Evolutionary conservation across 345 rosid genomes (phyloP).

Genomic region (Lepidium africanum): DNA sequence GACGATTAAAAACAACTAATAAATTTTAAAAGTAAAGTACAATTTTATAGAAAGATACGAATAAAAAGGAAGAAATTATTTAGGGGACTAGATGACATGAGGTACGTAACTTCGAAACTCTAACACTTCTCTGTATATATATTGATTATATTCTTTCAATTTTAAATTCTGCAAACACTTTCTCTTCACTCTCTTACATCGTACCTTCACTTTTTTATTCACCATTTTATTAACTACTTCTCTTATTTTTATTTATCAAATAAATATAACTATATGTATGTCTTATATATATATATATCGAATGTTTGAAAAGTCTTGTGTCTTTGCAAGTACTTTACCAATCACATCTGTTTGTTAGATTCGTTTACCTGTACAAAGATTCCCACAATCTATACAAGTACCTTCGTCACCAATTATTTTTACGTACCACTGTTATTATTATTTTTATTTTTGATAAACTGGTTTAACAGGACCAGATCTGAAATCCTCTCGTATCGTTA

Average conservation of each 20-base stretch:
- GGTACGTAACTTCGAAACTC: conserved; percentile 9
- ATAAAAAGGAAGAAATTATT: conserved; percentile 4
- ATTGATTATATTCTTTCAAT: conserved; percentile 20
- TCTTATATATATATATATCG: no score
- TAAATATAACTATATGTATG: no score
- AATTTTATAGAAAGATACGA: background rate
- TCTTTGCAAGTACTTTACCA: background rate
- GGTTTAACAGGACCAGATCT: no score
- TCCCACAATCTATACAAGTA: conserved; percentile 14
- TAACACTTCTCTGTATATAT: background rate
- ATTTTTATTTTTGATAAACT: no score
- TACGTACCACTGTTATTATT: no score
- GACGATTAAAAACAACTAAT: no score
- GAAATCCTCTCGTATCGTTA: no score
- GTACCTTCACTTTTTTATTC: conserved; percentile 16
- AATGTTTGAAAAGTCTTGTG: background rate
- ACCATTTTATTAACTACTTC: no score
- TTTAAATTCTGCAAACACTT: conserved; percentile 24
- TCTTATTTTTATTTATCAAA: no score
- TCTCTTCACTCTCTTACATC: conserved; percentile 18
- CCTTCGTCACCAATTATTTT: no score
- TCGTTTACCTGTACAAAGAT: conserved; percentile 10
- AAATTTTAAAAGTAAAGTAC: background rate
- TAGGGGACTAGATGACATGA: conserved; percentile 23
- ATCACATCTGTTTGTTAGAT: conserved; percentile 21